Conservation (phyloP, 768 basidiomycete genomes). For the Polyporus arcularius region DNA sequence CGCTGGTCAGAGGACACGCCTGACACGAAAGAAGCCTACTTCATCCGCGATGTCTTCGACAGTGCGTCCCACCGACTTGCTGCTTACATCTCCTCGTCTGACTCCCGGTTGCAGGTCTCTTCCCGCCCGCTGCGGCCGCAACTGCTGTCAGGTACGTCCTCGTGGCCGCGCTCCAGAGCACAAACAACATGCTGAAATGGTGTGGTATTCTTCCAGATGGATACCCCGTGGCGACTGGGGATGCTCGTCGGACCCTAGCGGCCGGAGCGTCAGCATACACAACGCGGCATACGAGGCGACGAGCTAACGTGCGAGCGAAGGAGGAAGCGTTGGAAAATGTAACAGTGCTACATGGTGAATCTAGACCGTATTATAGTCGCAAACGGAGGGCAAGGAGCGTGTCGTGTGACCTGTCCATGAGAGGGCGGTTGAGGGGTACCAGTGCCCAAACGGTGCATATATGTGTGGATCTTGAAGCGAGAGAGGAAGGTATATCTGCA, state of each 20-base stretch:
- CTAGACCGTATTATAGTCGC: slow-evolving; percentile 28
- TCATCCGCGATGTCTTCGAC: slow-evolving; percentile 91
- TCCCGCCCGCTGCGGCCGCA: slow-evolving; percentile 82
- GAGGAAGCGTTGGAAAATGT: slow-evolving; percentile 16
- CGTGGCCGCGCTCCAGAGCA: background rate
- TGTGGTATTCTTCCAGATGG: slow-evolving; percentile 57
- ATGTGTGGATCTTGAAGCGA: slow-evolving; percentile 14
- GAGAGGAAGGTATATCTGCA: background rate
- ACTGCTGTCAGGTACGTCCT: slow-evolving; percentile 85
- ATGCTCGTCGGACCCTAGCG: slow-evolving; percentile 91
- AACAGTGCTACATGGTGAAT: slow-evolving; percentile 36
- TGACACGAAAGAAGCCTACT: slow-evolving; percentile 96
- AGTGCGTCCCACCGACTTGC: slow-evolving; percentile 38
- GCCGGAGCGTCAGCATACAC: slow-evolving; percentile 94
- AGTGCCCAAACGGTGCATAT: background rate
- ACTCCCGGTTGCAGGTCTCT: slow-evolving; percentile 53
- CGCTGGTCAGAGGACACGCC: slow-evolving; percentile 83
- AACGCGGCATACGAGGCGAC: slow-evolving; percentile 72
- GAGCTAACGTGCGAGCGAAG: slow-evolving; percentile 13
- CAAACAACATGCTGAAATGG: background rate
- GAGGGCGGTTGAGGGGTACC: background rate
- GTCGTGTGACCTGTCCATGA: slow-evolving; percentile 18
- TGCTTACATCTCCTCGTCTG: background rate
- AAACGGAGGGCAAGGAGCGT: slow-evolving; percentile 21
- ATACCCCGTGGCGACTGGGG: slow-evolving; percentile 97